These are phyloP conservation scores for Fusarium longipes DNA, from an alignment of 2,329 filamentous ascomycete genomes.

Conservation along the genomic window DNA sequence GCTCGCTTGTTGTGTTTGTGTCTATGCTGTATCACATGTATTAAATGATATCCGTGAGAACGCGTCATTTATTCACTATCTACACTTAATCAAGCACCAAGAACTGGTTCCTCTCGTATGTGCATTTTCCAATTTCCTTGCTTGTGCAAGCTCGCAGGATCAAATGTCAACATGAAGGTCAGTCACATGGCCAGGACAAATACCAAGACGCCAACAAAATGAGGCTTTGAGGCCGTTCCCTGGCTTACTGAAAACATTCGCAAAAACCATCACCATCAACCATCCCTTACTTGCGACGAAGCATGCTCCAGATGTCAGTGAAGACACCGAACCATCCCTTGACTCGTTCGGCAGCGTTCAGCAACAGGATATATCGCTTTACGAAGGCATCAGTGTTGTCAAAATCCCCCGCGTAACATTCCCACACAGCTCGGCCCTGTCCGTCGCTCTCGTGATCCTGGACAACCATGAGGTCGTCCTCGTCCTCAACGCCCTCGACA, in stretches of 20 bases:
- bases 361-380: slow-evolving; percentile 61
- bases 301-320: slow-evolving; percentile 42
- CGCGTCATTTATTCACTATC: neutral
- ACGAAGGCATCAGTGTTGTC: slow-evolving; percentile 67
- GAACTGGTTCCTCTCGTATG: neutral
- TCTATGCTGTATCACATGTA: no score
- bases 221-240: neutral
- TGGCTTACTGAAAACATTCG: neutral
- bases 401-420: slow-evolving; percentile 70
- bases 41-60: neutral
- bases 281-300: slow-evolving; percentile 38
- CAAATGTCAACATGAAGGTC: neutral
- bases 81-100: neutral
- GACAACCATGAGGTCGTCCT: slow-evolving; percentile 44
- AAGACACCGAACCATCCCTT: slow-evolving; percentile 66
- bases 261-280: neutral
- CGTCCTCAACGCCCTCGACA: slow-evolving; percentile 49
- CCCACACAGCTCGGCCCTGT: slow-evolving; percentile 64
- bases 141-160: neutral
- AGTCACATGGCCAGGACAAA: neutral
- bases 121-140: neutral
- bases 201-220: neutral
- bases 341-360: slow-evolving; percentile 62
- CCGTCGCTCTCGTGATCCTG: slow-evolving; percentile 52
- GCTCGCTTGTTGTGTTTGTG: neutral